phyloP scores from a whole-genome alignment of 345 rosid species.

The Hevea brasiliensis region DNA sequence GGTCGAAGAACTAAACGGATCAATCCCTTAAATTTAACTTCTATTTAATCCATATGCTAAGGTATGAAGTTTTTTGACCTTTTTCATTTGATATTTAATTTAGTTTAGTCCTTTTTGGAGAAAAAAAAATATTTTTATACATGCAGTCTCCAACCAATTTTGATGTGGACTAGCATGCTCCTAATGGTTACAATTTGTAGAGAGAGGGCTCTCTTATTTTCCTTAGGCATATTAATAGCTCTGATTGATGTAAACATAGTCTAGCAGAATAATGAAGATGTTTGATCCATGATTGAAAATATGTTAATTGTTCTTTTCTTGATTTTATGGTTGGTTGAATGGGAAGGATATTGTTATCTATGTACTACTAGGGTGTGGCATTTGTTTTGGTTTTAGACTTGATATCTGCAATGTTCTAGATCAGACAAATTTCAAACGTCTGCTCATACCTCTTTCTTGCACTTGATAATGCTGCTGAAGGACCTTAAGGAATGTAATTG shows the following conservation, averaged over 20 bases:
- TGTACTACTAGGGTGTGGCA: no score
- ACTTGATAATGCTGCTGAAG: no score
- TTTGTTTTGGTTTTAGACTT: no score
- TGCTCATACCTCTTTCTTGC: no score
- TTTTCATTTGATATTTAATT: not conserved
- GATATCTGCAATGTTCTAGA: no score
- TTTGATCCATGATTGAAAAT: constrained; percentile 6
- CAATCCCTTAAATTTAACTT: not conserved
- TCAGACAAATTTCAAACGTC: no score
- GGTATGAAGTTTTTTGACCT: constrained; percentile 17
- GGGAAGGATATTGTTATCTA: no score
- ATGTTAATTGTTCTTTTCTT: not conserved
- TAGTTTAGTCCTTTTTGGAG: constrained; percentile 4
- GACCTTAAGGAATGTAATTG: no score
- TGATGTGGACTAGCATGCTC: constrained; percentile 27
- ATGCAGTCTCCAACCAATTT: constrained; percentile 22
- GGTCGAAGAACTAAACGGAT: constrained; percentile 9
- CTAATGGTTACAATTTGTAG: not conserved
- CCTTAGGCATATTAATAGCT: constrained; percentile 5
- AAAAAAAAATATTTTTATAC: not conserved
- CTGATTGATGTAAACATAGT: constrained; percentile 19
- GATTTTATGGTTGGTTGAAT: not conserved
- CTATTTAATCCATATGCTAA: not conserved
- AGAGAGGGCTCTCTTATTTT: constrained; percentile 7
- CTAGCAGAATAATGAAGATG: not conserved